These are phyloP conservation scores for Fragaria nilgerrensis DNA, from an alignment of 306 rosid genomes.

Conservation along the genomic window DNA sequence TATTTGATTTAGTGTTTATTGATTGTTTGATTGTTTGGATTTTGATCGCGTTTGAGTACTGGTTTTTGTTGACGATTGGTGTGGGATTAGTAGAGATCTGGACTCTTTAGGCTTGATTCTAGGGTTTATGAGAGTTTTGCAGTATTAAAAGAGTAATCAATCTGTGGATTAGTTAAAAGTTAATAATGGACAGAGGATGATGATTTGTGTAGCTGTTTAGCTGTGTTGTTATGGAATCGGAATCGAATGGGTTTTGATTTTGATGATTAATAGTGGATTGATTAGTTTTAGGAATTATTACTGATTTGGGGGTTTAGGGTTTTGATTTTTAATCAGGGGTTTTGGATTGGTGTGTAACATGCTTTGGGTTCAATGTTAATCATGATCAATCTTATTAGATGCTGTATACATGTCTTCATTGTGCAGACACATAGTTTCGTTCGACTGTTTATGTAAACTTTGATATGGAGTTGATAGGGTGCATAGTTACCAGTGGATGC, in stretches of 20 bases:
- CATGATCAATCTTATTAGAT: not conserved
- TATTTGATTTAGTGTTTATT: not conserved
- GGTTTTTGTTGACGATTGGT: not conserved
- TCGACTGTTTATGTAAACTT: not conserved
- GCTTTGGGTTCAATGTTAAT: not conserved
- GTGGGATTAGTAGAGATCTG: not conserved
- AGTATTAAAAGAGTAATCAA: not conserved
- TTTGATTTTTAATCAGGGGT: not conserved
- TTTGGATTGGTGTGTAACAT: not conserved
- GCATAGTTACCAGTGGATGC: not conserved
- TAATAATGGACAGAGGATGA: not conserved
- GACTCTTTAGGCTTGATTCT: not conserved
- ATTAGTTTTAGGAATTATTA: not conserved
- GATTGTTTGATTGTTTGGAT: not conserved
- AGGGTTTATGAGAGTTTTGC: not conserved
- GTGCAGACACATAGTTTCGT: not conserved
- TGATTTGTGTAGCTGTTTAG: not conserved
- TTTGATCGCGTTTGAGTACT: not conserved
- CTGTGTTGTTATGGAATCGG: not conserved
- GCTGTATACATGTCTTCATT: not conserved
- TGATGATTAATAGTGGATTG: not conserved
- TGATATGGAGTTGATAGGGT: not conserved
- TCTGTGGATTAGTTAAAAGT: not conserved
- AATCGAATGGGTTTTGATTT: not conserved
- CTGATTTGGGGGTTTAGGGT: not conserved